A percentile compares a stretch with the other conserved stretches of the same genome.
These are phyloP conservation scores for Pyricularia sp. DNA, from an alignment of 2,329 filamentous ascomycete species.

Conservation along the genomic window DNA sequence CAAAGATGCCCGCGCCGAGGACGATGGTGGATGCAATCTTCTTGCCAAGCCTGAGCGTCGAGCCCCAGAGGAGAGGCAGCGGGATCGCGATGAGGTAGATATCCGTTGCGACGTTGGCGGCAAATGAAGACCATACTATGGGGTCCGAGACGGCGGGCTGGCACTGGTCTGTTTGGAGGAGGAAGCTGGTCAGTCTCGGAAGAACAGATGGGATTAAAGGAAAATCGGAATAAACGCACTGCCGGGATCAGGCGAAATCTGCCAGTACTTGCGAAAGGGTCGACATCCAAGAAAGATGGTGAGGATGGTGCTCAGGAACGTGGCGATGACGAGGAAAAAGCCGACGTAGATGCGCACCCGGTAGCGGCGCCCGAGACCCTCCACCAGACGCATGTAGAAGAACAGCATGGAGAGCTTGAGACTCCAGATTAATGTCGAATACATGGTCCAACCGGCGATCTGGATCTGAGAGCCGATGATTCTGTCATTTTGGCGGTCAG, in stretches of 20 bases:
- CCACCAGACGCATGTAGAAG: conserved; percentile 42
- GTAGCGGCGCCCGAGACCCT: conserved; percentile 8
- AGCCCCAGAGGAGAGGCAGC: conserved; percentile 31
- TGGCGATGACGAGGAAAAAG: conserved; percentile 21
- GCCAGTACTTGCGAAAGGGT: conserved; percentile 28
- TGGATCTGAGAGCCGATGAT: conserved; percentile 42
- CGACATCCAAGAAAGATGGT: conserved; percentile 25
- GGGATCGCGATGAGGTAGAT: conserved; percentile 46
- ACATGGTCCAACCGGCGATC: conserved; percentile 43
- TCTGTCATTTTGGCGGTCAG: conserved; percentile 29
- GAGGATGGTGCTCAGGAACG: conserved; percentile 22
- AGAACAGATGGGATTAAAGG: neutral
- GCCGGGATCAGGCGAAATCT: conserved; percentile 30
- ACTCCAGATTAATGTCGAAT: conserved; percentile 40
- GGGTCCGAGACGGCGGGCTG: conserved; percentile 25
- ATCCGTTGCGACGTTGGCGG: conserved; percentile 39
- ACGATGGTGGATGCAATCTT: conserved; percentile 23
- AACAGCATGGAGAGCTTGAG: conserved; percentile 44
- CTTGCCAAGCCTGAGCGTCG: conserved; percentile 20
- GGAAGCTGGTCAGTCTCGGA: neutral
- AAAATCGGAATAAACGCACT: conserved; percentile 17
- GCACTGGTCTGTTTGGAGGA: conserved; percentile 26
- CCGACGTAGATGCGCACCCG: conserved; percentile 21
- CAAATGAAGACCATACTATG: conserved; percentile 33
- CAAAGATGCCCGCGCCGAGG: conserved; percentile 24